Evolutionary conservation across 306 rosid genomes (phyloP).

Genomic region (Gastrolobium villosum): DNA sequence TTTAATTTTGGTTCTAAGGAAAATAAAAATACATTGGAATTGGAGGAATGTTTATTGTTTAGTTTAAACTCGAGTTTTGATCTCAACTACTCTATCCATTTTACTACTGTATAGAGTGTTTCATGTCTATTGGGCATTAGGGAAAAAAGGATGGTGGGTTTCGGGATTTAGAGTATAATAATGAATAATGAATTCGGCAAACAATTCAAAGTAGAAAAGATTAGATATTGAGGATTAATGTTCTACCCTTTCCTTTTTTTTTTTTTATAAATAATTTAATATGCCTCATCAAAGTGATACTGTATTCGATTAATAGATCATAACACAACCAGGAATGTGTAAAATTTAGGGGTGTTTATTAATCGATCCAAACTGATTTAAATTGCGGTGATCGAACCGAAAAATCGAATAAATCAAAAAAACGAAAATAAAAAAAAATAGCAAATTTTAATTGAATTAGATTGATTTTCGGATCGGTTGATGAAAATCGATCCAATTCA

Average conservation of each 20-base stretch:
- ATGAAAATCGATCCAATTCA: too few species aligned
- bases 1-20: slow-evolving; percentile 7
- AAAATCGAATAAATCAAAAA: too few species aligned
- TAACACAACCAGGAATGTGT: not conserved
- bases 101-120: not conserved
- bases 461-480: too few species aligned
- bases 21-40: not conserved
- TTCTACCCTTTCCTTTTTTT: not conserved
- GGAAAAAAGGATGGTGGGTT: not conserved
- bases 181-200: not conserved
- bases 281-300: not conserved
- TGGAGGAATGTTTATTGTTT: not conserved
- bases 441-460: too few species aligned
- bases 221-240: not conserved
- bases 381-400: too few species aligned
- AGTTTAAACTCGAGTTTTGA: not conserved
- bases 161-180: not conserved
- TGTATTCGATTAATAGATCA: not conserved
- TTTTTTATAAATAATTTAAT: not conserved
- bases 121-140: not conserved
- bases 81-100: not conserved
- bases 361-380: too few species aligned
- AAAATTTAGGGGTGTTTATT: too few species aligned
- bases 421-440: too few species aligned
- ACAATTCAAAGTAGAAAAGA: not conserved